A percentile compares a stretch with the other conserved stretches of the same genome.
Evolutionary conservation across 2,329 filamentous ascomycete genomes (phyloP).

Genomic region (Acrodontium crateriforme): DNA sequence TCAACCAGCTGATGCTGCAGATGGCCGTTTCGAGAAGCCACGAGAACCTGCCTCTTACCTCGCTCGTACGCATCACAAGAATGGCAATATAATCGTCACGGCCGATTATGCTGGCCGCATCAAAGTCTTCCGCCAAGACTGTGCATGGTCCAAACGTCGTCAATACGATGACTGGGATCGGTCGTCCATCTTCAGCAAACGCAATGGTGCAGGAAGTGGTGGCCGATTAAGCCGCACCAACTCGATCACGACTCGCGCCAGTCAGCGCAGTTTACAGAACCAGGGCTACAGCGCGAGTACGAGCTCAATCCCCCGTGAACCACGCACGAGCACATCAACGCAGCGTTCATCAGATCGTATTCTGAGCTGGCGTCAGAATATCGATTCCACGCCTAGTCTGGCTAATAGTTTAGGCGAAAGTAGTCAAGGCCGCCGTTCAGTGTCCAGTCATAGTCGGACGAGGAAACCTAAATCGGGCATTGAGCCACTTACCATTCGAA

Average conservation of each 20-base stretch:
- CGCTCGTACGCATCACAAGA: conserved; percentile 58
- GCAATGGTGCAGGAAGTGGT: conserved; percentile 35
- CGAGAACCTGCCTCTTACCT: conserved; percentile 63
- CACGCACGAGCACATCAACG: conserved; percentile 17
- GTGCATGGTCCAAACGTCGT: conserved; percentile 65
- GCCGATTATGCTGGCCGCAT: conserved; percentile 79
- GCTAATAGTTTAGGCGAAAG: too few species aligned
- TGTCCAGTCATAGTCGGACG: too few species aligned
- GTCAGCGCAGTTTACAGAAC: conserved; percentile 16
- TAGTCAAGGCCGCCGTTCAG: too few species aligned
- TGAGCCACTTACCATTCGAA: too few species aligned
- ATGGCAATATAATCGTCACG: conserved; percentile 84
- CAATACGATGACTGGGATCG: conserved; percentile 62
- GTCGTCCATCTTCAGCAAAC: conserved; percentile 60
- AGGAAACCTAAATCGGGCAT: too few species aligned
- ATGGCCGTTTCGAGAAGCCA: conserved; percentile 22
- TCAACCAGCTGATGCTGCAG: conserved; percentile 15
- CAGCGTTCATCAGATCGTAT: conserved; percentile 58
- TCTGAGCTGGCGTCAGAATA: conserved; percentile 69
- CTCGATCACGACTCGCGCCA: conserved; percentile 29
- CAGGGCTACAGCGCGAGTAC: too few species aligned
- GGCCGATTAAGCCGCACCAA: conserved; percentile 23
- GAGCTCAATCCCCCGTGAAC: too few species aligned
- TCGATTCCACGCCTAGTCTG: conserved; percentile 39
- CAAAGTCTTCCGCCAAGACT: conserved; percentile 92